Base-by-base conservation (phyloP, 1,284 basidiomycete species). In the Coniferiporia weirii region DNA sequence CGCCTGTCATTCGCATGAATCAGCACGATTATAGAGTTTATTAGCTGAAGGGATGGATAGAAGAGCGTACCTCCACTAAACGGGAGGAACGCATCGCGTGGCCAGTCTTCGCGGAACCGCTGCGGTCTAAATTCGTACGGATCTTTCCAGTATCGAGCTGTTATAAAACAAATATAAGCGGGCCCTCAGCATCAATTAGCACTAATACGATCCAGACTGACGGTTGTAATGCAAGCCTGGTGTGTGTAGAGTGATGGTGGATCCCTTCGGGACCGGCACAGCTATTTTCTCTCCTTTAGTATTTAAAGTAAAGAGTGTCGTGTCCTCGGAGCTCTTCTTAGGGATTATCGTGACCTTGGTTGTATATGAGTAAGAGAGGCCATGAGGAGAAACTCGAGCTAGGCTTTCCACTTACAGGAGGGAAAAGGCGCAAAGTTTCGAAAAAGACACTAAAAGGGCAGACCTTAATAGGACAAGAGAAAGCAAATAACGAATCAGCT, bases 61-160 rank as follows among this genome's bases (percentile, higher is more conserved):
- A 22, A 38, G 20, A 49, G 8, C 69, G 61, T 64, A 75, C 83
- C 83, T 44, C 70, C 70, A 52, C 77, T 79, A 66, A 84, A 85
- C 0, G 80, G 78, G 9, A 80, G 48, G 63, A 83, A 80, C 0
- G 80, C 80, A 66, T 82, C 76, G 10, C 73, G 69, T n/a, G 74
- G 75, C 75, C 76, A 81, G 47, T 79, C 74, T 5, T 72, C 74
- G 34, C 82, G 66, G 67, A 83, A 83, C 20, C 82, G 73, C 27
- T 70, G 70, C 19, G 82, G 83, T 54, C 75, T 75, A 67, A 80
- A 85, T 1, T 69, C 65, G 44, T 76, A 59, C 0, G 81, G 79
- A 48, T 83, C 75, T 52, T 76, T 67, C 81, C 82, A 84, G 64
- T 80, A 79, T 47, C 69, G 75, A 47, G 78, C 82, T 83, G 38